These are phyloP conservation scores for Kurtzmaniella quercitrusa DNA, from an alignment of 1,139 yeast species.

Conservation along the genomic window DNA sequence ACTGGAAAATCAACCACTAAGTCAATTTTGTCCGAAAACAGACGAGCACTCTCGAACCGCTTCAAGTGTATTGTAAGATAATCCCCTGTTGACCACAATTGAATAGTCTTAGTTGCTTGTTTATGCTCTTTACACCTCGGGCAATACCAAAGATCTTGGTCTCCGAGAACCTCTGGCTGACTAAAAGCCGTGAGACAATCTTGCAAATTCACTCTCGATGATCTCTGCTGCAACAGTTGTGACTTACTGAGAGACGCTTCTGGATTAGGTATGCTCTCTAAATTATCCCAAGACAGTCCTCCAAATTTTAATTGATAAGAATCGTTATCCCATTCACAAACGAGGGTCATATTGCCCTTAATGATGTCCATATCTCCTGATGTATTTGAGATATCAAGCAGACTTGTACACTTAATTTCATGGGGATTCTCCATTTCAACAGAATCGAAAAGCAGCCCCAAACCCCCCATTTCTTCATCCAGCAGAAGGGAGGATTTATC, in stretches of 20 bases:
- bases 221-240: constrained; percentile 34
- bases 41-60: constrained; percentile 80
- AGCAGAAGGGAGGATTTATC: constrained; percentile 14
- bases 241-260: constrained; percentile 48
- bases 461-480: constrained; percentile 15
- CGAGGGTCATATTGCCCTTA: constrained; percentile 45
- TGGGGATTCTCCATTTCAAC: constrained; percentile 9
- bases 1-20: constrained; percentile 85
- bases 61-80: constrained; percentile 85
- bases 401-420: neutral
- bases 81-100: constrained; percentile 90
- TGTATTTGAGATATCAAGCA: neutral
- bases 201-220: constrained; percentile 56
- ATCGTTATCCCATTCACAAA: constrained; percentile 68
- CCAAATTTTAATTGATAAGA: constrained; percentile 46
- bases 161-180: constrained; percentile 79
- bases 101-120: constrained; percentile 87
- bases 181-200: constrained; percentile 78
- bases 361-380: neutral
- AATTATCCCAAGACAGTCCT: constrained; percentile 48
- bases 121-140: constrained; percentile 85
- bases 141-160: constrained; percentile 93
- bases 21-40: constrained; percentile 87
- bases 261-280: constrained; percentile 47
- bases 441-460: constrained; percentile 30